Base-by-base conservation (phyloP, 2,329 filamentous ascomycete species). In the Lojkania enalia region DNA sequence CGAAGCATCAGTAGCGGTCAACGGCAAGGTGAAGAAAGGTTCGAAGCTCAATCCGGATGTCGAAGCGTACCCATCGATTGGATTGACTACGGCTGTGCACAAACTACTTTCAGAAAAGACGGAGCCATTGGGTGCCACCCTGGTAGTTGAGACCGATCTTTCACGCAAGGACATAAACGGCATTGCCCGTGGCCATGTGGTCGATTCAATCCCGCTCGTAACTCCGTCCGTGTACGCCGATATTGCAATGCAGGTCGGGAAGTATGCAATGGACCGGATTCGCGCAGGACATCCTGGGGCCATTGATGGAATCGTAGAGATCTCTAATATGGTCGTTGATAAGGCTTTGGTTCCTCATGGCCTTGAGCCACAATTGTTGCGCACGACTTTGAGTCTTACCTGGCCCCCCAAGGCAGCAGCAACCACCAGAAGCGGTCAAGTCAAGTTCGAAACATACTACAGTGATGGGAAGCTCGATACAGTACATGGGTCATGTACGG, bases 181-280 rank as follows among this genome's bases (percentile, higher is more conserved):
- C 12, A n/a, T 35, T 13, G 7, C 18, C n/a, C n/a, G n/a, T 20
- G 31, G 31, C 31, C 31, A 35, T 15, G 15, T n/a, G 16, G 31
- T 35, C 16, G 31, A 35, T 35, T 13, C 12, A 35, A 35, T 35
- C 31, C 31, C 31, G 31, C 31, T 35, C 16, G 12, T 13, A 12
- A 20, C 37, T 9, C 21, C n/a, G 23, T 27, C 20, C 20, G n/a
- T 65, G 2, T 63, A 62, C 23, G 57, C 60, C 3, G 63, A 67
- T 20, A 59, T 66, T 20, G 61, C 62, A 4, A 27, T 60, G 16
- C 59, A 55, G 1, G 47, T 63, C 6, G 66, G 57, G 4, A 39
- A 49, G 20, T 30, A 39, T 30, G 25, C 25, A 27, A 27, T 27
- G 25, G 25, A 27, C 25, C 25, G 25, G 25, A 27, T 27, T 27